These are phyloP conservation scores for Termitomyces eurrhizus DNA, from an alignment of 768 basidiomycete species.

Conservation along the genomic window DNA sequence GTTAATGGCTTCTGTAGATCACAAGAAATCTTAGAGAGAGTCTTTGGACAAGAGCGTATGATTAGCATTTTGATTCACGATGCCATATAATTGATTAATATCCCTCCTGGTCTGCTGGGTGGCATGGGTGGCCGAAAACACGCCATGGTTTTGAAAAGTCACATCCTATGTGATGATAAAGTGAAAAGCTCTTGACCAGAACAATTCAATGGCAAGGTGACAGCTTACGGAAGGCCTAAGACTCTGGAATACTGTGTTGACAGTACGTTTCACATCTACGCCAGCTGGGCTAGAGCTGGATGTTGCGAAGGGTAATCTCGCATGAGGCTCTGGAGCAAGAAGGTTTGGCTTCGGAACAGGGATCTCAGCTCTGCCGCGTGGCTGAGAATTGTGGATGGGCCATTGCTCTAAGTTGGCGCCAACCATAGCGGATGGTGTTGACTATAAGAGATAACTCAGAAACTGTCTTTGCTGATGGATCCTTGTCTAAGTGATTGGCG, in stretches of 20 bases:
- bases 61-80: not conserved
- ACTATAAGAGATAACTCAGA: not conserved
- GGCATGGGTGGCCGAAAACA: not conserved
- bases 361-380: not conserved
- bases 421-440: not conserved
- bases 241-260: not conserved
- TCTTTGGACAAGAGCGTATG: not conserved
- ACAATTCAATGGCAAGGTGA: not conserved
- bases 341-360: not conserved
- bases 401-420: not conserved
- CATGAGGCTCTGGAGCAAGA: slow-evolving; percentile 32
- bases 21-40: slow-evolving; percentile 1
- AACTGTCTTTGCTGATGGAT: slow-evolving; percentile 13
- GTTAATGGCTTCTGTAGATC: slow-evolving; percentile 1
- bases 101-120: not conserved
- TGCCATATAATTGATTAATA: not conserved
- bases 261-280: not conserved
- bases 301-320: not conserved
- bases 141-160: not conserved
- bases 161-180: not conserved
- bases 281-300: not conserved
- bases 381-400: not conserved
- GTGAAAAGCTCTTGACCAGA: not conserved
- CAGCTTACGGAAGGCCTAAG: slow-evolving; percentile 25
- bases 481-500: too few relatives aligned